phyloP scores from a whole-genome alignment of 2,329 filamentous ascomycete genomes.

The Monosporascus sp. region DNA sequence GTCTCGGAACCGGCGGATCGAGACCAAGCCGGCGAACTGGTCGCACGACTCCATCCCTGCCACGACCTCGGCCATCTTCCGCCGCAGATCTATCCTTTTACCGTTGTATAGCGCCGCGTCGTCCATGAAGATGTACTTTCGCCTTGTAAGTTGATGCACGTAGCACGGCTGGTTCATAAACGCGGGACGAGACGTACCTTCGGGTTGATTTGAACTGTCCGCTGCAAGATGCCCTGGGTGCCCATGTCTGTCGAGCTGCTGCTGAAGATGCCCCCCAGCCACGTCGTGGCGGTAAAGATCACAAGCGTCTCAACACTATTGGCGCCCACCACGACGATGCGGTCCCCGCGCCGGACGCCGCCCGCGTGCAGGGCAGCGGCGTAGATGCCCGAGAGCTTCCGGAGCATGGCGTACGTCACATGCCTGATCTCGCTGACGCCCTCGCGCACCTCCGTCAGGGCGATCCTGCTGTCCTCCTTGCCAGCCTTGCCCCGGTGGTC shows the following conservation, averaged over 20 bases:
- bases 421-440: slow-evolving; percentile 50
- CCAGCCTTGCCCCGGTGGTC: slow-evolving; percentile 44
- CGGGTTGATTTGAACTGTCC: slow-evolving; percentile 68
- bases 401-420: slow-evolving; percentile 63
- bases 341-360: slow-evolving; percentile 66
- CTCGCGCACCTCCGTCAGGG: slow-evolving; percentile 67
- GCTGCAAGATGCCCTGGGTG: slow-evolving; percentile 68
- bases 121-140: slow-evolving; percentile 71
- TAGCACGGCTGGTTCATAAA: not conserved
- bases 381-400: slow-evolving; percentile 51
- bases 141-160: not conserved
- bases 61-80: slow-evolving; percentile 65
- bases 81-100: slow-evolving; percentile 63
- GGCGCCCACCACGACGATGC: slow-evolving; percentile 68
- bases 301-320: slow-evolving; percentile 71
- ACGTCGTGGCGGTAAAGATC: slow-evolving; percentile 63
- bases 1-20: slow-evolving; percentile 59
- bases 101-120: slow-evolving; percentile 77
- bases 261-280: slow-evolving; percentile 70
- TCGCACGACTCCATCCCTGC: slow-evolving; percentile 53
- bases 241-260: slow-evolving; percentile 81
- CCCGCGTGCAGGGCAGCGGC: slow-evolving; percentile 60
- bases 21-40: slow-evolving; percentile 59
- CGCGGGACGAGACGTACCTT: slow-evolving; percentile 36
- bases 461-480: slow-evolving; percentile 68